phyloP scores from a whole-genome alignment of 2,329 filamentous ascomycete species.

The Ophiostoma pallidulum region DNA sequence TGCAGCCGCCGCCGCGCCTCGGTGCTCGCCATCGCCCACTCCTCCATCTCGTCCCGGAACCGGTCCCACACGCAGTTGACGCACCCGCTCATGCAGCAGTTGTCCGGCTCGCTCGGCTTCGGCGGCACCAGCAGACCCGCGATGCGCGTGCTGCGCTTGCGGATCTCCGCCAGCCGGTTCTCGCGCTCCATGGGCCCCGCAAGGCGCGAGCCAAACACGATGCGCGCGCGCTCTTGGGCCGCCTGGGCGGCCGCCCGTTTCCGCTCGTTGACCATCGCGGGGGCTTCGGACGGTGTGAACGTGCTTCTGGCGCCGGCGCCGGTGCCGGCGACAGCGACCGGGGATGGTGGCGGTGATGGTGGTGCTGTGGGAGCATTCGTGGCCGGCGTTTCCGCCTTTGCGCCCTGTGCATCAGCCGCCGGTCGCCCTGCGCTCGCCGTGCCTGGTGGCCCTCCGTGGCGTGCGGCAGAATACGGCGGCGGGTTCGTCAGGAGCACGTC shows the following conservation, averaged over 20 bases:
- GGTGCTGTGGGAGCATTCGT: slow-evolving; percentile 12
- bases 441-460: slow-evolving; percentile 36
- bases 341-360: slow-evolving; percentile 2
- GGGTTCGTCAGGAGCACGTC: slow-evolving; percentile 43
- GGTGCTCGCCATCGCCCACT: slow-evolving; percentile 60
- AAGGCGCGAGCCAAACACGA: slow-evolving; percentile 75
- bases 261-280: slow-evolving; percentile 23
- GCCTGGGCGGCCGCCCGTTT: slow-evolving; percentile 14
- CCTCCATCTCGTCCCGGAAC: slow-evolving; percentile 85
- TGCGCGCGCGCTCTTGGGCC: slow-evolving; percentile 46
- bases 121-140: slow-evolving; percentile 79
- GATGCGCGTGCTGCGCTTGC: slow-evolving; percentile 52
- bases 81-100: slow-evolving; percentile 98
- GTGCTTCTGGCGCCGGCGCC: slow-evolving; percentile 21
- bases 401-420: no score
- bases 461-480: slow-evolving; percentile 30
- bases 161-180: slow-evolving; percentile 48
- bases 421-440: slow-evolving; percentile 28
- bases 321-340: slow-evolving; percentile 3
- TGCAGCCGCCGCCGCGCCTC: slow-evolving; percentile 51
- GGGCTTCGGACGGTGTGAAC: neutral
- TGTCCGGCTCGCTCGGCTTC: slow-evolving; percentile 80
- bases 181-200: slow-evolving; percentile 62
- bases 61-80: slow-evolving; percentile 96
- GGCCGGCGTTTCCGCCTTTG: no score